phyloP scores from a whole-genome alignment of 2,329 filamentous ascomycete species.

The Chaetomiaceae sp. region DNA sequence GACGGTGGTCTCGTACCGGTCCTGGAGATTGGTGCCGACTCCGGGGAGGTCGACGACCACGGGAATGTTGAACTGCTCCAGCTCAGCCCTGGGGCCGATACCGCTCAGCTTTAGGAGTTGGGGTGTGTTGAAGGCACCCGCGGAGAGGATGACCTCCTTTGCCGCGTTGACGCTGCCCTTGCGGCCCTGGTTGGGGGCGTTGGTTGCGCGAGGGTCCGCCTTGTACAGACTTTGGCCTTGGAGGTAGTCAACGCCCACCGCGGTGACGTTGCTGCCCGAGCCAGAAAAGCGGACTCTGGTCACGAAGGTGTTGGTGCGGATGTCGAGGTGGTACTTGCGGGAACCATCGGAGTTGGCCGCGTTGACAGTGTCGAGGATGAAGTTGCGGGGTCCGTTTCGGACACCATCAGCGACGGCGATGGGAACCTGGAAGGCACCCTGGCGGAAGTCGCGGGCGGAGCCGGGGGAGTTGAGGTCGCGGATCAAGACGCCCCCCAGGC shows the following conservation, averaged over 20 bases:
- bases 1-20: conserved; percentile 39
- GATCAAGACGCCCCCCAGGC: conserved; percentile 40
- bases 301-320: conserved; percentile 30
- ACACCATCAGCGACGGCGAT: conserved; percentile 44
- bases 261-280: conserved; percentile 15
- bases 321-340: conserved; percentile 38
- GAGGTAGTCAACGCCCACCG: conserved; percentile 29
- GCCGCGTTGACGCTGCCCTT: conserved; percentile 23
- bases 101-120: conserved; percentile 50
- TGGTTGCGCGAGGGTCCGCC: conserved; percentile 33
- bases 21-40: conserved; percentile 48
- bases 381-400: conserved; percentile 52
- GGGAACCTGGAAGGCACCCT: conserved; percentile 54
- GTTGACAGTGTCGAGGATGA: conserved; percentile 36
- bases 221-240: conserved; percentile 35
- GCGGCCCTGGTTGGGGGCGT: conserved; percentile 10
- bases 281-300: conserved; percentile 30
- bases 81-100: conserved; percentile 40
- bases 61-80: conserved; percentile 40
- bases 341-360: conserved; percentile 30
- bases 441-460: conserved; percentile 39
- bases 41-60: conserved; percentile 43
- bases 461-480: conserved; percentile 49
- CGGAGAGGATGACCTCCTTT: conserved; percentile 46
- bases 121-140: conserved; percentile 47